Evolutionary conservation across 177 flowering plant genomes (phyloP), one percentile per base, ranked within the genome.

Genomic region (Vitis hybrid): DNA sequence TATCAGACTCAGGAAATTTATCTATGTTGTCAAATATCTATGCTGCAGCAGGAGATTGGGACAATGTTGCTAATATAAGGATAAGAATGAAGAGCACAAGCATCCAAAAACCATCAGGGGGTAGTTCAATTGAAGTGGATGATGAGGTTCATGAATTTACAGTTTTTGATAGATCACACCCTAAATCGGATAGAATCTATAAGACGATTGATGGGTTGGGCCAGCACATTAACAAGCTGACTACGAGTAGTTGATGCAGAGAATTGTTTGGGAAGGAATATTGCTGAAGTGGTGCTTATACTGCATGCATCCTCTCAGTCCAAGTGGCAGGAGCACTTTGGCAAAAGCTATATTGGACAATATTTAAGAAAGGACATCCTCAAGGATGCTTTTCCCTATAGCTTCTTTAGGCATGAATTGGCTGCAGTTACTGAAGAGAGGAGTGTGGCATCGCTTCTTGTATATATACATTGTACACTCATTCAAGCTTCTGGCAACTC

Each of bases 41-140:
- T 79, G 91, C 98, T 52, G 80, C 89, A 9, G 83, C 81, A 7
- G 89, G 91, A 14, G 82, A 88, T 57, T 92, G 98, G 97, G 69
- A 70, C 6, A 63, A 70, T 78, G 88, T 82, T 50, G 82, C 96
- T 6, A 78, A 77, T 75, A 82, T 79, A 64, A 80, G 97, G 77
- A 24, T 77, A 70, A 71, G 48, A 60, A 85, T 94, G 92, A 91
- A 77, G 81, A 82, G 57, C 30, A 68, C 69, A 1, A 82, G 83
- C 4, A 46, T 56, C 10, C 69, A 77, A 57, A 91, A 88, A 73
- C 79, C 81, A 4, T 78, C 92, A 9, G 92, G 98, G 3, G 85
- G 81, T 50, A 92, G 96, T 71, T 86, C 83, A 17, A 80, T 92
- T 60, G 93, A 86, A 74, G 24, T 94, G 50, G 87, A 87, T 58